These are phyloP conservation scores for Ophiostoma quercus DNA, from an alignment of 2,329 filamentous ascomycete species.

Conservation along the genomic window DNA sequence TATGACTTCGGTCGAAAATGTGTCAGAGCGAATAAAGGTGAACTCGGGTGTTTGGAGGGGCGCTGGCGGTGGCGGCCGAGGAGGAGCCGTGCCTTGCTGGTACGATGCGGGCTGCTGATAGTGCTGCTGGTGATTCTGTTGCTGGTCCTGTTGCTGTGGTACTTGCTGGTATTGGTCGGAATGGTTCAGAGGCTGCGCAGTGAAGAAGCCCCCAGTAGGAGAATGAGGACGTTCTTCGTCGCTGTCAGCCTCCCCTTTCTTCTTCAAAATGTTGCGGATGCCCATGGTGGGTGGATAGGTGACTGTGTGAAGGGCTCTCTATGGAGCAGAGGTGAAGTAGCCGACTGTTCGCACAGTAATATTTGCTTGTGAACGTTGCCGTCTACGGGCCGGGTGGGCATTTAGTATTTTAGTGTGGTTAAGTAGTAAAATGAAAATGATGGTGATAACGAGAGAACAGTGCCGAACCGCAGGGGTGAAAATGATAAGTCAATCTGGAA, in stretches of 20 bases:
- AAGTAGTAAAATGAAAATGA: not conserved
- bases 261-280: constrained; percentile 23
- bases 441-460: not conserved
- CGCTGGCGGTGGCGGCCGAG: constrained; percentile 34
- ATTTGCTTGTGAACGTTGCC: not conserved
- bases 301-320: not conserved
- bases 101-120: constrained; percentile 6
- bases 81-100: constrained; percentile 12
- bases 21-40: constrained; percentile 80
- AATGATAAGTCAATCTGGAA: not conserved
- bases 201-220: not conserved
- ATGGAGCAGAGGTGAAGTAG: no score
- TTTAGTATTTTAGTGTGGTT: not conserved
- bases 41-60: constrained; percentile 56
- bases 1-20: constrained; percentile 71
- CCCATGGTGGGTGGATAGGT: constrained; percentile 22
- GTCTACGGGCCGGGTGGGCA: no score
- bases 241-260: constrained; percentile 21
- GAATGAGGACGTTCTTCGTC: constrained; percentile 14
- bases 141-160: not conserved
- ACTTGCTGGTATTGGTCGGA: not conserved
- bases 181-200: not conserved
- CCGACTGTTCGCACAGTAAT: not conserved
- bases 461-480: not conserved
- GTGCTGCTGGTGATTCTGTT: not conserved